Conservation (phyloP, 176 grass and related monocot genomes). For the Echinochloa phyllopogon region DNA sequence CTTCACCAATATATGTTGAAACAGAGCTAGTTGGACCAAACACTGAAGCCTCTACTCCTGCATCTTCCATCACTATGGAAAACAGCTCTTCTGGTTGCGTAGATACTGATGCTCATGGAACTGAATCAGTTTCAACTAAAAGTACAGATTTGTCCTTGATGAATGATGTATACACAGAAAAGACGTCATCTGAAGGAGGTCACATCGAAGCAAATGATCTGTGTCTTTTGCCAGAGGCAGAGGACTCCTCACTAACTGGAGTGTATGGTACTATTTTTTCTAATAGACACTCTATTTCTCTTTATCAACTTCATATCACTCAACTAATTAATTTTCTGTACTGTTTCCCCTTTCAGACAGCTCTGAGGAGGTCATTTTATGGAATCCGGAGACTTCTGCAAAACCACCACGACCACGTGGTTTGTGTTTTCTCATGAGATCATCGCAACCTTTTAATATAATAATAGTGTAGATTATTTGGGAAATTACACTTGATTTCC, state of each 20-base stretch:
- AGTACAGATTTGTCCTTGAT: slow-evolving; percentile 39
- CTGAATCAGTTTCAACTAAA: slow-evolving; percentile 36
- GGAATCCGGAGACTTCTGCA: slow-evolving; percentile 36
- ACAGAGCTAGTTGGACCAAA: slow-evolving; percentile 6
- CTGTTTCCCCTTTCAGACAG: slow-evolving; percentile 31
- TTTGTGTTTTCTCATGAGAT: slow-evolving; percentile 30
- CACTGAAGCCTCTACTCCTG: slow-evolving; percentile 22
- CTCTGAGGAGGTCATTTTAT: slow-evolving; percentile 50
- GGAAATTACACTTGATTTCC: slow-evolving; percentile 20
- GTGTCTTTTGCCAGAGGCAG: slow-evolving; percentile 1
- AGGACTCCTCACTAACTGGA: slow-evolving; percentile 28
- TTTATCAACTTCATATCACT: neutral
- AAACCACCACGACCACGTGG: slow-evolving; percentile 11
- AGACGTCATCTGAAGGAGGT: slow-evolving; percentile 20
- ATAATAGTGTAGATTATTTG: neutral
- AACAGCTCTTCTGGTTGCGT: slow-evolving; percentile 11
- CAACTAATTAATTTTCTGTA: slow-evolving; percentile 1
- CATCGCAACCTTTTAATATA: neutral
- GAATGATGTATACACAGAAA: slow-evolving; percentile 23
- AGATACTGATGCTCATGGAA: slow-evolving; percentile 35
- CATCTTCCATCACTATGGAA: neutral
- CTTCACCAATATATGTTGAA: slow-evolving; percentile 31
- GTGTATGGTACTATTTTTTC: slow-evolving; percentile 43
- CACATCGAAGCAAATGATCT: slow-evolving; percentile 25
- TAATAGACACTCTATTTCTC: neutral